Percentiles rank a stretch among this genome's conserved stretches.
phyloP scores from a whole-genome alignment of 2,329 filamentous ascomycete species.

The Microcera coccophila region DNA sequence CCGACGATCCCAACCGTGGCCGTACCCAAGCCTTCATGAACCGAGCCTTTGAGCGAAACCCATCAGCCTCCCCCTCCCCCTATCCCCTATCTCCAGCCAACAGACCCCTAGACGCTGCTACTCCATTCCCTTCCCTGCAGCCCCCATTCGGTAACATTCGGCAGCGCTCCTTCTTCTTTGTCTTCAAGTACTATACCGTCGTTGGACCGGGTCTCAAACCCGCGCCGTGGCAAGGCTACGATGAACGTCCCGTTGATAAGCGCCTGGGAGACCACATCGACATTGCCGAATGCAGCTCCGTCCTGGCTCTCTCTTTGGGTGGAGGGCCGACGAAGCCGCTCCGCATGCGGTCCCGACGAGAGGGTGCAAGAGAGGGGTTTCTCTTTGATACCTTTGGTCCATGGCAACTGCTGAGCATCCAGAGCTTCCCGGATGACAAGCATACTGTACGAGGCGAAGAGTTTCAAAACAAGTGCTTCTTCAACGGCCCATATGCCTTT shows the following conservation, averaged over 20 bases:
- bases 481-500: conserved; percentile 60
- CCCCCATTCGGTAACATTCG: conserved; percentile 38
- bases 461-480: conserved; percentile 48
- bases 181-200: conserved; percentile 62
- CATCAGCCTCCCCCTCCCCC: conserved; percentile 15
- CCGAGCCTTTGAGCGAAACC: conserved; percentile 41
- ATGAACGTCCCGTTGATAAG: conserved; percentile 41
- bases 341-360: conserved; percentile 46
- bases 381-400: conserved; percentile 57
- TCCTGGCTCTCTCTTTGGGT: conserved; percentile 55
- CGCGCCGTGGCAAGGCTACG: conserved; percentile 57
- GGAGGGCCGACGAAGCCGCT: conserved; percentile 49
- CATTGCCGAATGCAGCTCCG: conserved; percentile 55
- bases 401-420: conserved; percentile 57
- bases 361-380: conserved; percentile 46
- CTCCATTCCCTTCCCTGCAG: conserved; percentile 2
- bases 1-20: conserved; percentile 42
- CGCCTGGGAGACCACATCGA: conserved; percentile 50
- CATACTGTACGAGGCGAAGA: conserved; percentile 54
- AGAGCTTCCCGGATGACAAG: conserved; percentile 57
- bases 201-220: conserved; percentile 53
- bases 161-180: conserved; percentile 58
- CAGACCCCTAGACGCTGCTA: conserved; percentile 6
- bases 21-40: conserved; percentile 47
- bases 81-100: conserved; percentile 11